These are phyloP conservation scores for Leishmania martiniquensis DNA, from an alignment of 208 protist genomes.

Conservation along the genomic window DNA sequence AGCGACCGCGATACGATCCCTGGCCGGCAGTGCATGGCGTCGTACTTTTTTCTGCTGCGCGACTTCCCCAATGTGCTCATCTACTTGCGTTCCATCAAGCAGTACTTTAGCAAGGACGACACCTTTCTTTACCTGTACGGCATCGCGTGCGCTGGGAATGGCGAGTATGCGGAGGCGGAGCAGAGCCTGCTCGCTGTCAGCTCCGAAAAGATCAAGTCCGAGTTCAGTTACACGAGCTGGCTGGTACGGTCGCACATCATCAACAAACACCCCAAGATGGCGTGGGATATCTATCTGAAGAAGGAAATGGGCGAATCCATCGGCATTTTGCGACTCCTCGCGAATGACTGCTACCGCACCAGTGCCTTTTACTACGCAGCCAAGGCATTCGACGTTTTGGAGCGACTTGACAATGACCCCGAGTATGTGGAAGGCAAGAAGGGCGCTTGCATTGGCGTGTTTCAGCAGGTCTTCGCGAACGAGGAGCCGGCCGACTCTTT, in stretches of 20 bases:
- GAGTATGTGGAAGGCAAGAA: constrained; percentile 97
- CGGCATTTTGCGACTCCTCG: constrained; percentile 95
- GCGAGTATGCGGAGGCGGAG: constrained; percentile 91
- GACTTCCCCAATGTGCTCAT: constrained; percentile 96
- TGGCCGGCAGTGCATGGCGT: constrained; percentile 97
- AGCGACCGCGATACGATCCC: constrained; percentile 97
- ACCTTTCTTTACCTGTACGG: constrained; percentile 94
- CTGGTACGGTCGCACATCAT: constrained; percentile 95
- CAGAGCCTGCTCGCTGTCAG: constrained; percentile 84
- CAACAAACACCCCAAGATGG: constrained; percentile 93
- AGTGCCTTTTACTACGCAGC: constrained; percentile 96
- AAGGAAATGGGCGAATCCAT: constrained; percentile 96
- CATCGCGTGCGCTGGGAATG: constrained; percentile 87
- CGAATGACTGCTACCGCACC: constrained; percentile 97
- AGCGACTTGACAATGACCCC: constrained; percentile 94
- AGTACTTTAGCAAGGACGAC: constrained; percentile 96
- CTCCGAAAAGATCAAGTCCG: constrained; percentile 91
- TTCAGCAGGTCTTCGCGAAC: constrained; percentile 95
- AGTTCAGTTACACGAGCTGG: constrained; percentile 95
- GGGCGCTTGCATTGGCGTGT: constrained; percentile 96
- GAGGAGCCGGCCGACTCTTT: constrained; percentile 86
- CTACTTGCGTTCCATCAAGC: constrained; percentile 96
- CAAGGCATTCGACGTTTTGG: constrained; percentile 98
- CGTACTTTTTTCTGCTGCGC: constrained; percentile 96
- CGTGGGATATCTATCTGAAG: constrained; percentile 98